phyloP scores from a whole-genome alignment of 177 flowering plant genomes.

The Vitis hybrid region DNA sequence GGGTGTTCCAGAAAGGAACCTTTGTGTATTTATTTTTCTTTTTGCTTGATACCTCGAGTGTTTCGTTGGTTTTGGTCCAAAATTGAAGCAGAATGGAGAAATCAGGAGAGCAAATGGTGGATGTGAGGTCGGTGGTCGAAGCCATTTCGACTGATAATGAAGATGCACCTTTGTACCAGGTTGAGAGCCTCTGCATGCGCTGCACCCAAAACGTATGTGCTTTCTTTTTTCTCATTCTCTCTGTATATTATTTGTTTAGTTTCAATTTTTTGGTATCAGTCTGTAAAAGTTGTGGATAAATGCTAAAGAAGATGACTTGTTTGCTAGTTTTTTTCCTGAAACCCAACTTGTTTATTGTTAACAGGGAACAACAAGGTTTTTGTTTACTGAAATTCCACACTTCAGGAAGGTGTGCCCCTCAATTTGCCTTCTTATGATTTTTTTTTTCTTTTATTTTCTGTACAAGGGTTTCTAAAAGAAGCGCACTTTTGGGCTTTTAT shows the following conservation, averaged over 20 bases:
- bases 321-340: not conserved
- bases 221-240: not conserved
- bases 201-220: constrained; percentile 67
- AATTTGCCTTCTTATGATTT: not conserved
- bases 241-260: not conserved
- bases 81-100: too few species aligned
- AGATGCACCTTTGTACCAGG: constrained; percentile 60
- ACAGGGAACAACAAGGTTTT: constrained; percentile 81
- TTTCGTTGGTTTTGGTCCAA: too few species aligned
- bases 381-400: constrained; percentile 79
- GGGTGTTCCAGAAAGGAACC: too few species aligned
- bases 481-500: not conserved
- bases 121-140: constrained; percentile 74
- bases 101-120: constrained; percentile 36
- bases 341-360: not conserved
- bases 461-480: not conserved
- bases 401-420: constrained; percentile 67
- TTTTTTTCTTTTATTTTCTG: not conserved
- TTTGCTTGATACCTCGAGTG: too few species aligned
- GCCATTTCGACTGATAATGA: constrained; percentile 53
- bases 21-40: too few species aligned
- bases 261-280: not conserved
- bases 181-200: constrained; percentile 96
- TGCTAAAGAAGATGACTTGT: not conserved
- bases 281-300: not conserved